A percentile compares a stretch with the other conserved stretches of the same genome.
Conservation (phyloP, 83 land plant genomes). For the Larix sibirica region DNA sequence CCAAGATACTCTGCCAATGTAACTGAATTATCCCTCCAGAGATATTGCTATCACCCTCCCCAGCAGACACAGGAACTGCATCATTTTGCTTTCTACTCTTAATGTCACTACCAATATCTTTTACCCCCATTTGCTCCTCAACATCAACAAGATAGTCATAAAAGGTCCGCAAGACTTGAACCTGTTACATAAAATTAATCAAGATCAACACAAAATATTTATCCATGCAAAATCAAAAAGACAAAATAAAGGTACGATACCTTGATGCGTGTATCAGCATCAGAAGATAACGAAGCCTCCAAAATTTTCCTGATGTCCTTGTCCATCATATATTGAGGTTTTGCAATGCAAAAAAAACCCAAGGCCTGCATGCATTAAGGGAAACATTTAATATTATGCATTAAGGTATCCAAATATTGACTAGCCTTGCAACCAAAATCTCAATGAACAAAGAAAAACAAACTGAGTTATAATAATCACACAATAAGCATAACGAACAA, state of each 20-base stretch:
- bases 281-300: constrained; percentile 62
- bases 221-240: background rate
- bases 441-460: background rate
- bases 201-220: constrained; percentile 5
- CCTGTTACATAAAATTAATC: constrained; percentile 45
- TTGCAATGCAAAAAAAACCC: constrained; percentile 86
- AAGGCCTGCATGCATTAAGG: constrained; percentile 59
- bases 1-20: constrained; percentile 90
- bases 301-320: constrained; percentile 70
- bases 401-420: background rate
- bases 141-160: constrained; percentile 95
- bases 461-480: background rate
- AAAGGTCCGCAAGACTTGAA: constrained; percentile 86
- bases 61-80: constrained; percentile 93
- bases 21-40: constrained; percentile 97
- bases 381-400: background rate
- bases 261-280: constrained; percentile 76
- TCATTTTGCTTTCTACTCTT: constrained; percentile 29
- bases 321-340: constrained; percentile 93
- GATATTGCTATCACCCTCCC: constrained; percentile 97
- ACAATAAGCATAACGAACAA: background rate
- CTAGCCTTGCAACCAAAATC: background rate
- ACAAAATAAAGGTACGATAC: constrained; percentile 33
- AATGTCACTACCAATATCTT: constrained; percentile 29
- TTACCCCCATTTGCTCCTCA: constrained; percentile 76